Percentiles rank a stretch among this genome's conserved stretches.
These are phyloP conservation scores for Fusarium foetens DNA, from an alignment of 2,329 filamentous ascomycete genomes.

Conservation along the genomic window DNA sequence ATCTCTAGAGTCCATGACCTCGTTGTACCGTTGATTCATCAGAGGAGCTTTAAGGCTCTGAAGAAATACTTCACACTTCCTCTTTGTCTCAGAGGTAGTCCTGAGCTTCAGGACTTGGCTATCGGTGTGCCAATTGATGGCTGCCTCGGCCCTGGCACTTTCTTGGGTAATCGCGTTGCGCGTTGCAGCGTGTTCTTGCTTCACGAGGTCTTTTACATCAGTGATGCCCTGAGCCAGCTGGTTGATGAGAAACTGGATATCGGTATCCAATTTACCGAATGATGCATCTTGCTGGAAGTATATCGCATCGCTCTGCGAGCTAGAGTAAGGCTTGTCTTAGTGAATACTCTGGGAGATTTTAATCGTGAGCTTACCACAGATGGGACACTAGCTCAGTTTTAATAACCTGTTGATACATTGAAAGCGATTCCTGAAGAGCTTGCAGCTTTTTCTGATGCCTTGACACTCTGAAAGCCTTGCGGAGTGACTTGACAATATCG, in stretches of 20 bases:
- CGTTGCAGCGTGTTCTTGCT: fast-evolving
- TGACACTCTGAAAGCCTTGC: fast-evolving
- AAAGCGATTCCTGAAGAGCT: fast-evolving
- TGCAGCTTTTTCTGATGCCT: fast-evolving
- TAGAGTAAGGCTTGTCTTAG: fast-evolving
- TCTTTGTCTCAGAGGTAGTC: fast-evolving
- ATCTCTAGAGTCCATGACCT: fast-evolving
- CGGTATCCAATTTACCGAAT: not conserved
- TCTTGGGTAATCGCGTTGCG: fast-evolving
- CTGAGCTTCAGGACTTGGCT: fast-evolving
- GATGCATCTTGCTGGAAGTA: fast-evolving
- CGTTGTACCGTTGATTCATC: not conserved
- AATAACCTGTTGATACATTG: fast-evolving
- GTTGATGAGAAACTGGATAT: fast-evolving
- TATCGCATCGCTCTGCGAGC: not conserved
- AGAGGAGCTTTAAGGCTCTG: not conserved
- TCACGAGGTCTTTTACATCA: fast-evolving
- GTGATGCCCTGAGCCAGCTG: fast-evolving
- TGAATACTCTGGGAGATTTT: fast-evolving
- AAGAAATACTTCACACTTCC: fast-evolving
- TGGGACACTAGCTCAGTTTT: fast-evolving
- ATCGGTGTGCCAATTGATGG: fast-evolving
- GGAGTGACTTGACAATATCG: fast-evolving
- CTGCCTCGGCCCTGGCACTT: fast-evolving
- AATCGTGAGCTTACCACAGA: not conserved